Percentiles rank a stretch among this genome's conserved stretches.
phyloP scores from a whole-genome alignment of 2,329 filamentous ascomycete genomes.

The Neonectria magnoliae region DNA sequence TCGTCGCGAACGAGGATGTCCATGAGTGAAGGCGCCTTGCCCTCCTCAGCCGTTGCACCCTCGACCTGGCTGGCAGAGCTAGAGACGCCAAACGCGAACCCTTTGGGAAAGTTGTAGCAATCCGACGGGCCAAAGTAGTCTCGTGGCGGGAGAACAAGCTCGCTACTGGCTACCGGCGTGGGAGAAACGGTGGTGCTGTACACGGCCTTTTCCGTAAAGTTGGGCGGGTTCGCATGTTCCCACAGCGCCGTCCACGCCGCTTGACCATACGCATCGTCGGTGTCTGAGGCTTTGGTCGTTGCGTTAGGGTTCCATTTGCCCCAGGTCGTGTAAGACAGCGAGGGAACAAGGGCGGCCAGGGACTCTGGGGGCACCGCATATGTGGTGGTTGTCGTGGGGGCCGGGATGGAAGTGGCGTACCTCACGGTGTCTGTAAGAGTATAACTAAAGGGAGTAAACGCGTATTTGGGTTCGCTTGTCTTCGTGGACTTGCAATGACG shows the following conservation, averaged over 20 bases:
- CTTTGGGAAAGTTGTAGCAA: conserved; percentile 60
- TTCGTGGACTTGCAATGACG: conserved; percentile 40
- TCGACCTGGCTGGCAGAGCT: conserved; percentile 59
- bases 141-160: conserved; percentile 64
- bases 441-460: conserved; percentile 43
- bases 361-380: conserved; percentile 44
- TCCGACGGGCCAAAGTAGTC: conserved; percentile 60
- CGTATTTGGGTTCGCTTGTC: conserved; percentile 40
- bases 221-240: conserved; percentile 47
- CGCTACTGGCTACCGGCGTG: conserved; percentile 62
- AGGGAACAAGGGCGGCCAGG: conserved; percentile 39
- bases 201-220: conserved; percentile 45
- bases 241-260: conserved; percentile 48
- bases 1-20: conserved; percentile 50
- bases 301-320: conserved; percentile 48
- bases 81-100: conserved; percentile 60
- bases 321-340: conserved; percentile 47
- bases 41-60: conserved; percentile 56
- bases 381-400: conserved; percentile 45
- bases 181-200: conserved; percentile 62
- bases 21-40: conserved; percentile 54
- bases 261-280: conserved; percentile 44
- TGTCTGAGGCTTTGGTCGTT: conserved; percentile 41
- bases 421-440: conserved; percentile 47
- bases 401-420: conserved; percentile 45